Percentiles rank a stretch among this genome's conserved stretches.
Conservation (phyloP, 345 rosid genomes). For the Boechera retrofracta region DNA sequence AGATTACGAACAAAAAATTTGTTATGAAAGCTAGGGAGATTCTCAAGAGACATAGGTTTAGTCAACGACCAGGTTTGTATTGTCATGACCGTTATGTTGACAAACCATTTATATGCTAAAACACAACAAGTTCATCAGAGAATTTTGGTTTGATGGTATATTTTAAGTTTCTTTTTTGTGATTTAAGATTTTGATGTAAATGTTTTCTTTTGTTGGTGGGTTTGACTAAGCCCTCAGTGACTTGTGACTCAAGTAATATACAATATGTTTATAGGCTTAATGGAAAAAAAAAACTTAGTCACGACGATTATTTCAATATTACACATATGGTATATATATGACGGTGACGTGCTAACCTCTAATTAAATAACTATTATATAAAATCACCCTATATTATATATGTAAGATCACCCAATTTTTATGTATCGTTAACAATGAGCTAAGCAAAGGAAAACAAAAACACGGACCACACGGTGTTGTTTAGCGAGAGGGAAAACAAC, state of each 20-base stretch:
- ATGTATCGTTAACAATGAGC: not conserved
- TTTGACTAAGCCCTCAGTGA: not conserved
- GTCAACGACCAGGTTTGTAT: slow-evolving; percentile 63
- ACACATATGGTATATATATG: not conserved
- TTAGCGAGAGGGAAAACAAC: not conserved
- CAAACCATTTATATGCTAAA: slow-evolving; percentile 51
- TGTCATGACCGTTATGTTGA: slow-evolving; percentile 51
- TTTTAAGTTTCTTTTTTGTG: not conserved
- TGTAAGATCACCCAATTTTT: not conserved
- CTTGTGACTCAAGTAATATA: slow-evolving; percentile 29
- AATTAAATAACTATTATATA: not conserved
- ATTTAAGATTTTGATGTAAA: not conserved
- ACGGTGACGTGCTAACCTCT: slow-evolving; percentile 10
- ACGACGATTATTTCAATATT: not conserved
- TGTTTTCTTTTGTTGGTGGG: not conserved
- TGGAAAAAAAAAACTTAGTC: not conserved
- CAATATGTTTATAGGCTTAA: too few relatives aligned
- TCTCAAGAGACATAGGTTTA: slow-evolving; percentile 53
- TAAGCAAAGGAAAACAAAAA: not conserved
- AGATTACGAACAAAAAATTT: slow-evolving; percentile 30
- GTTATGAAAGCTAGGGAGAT: slow-evolving; percentile 52
- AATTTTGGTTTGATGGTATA: not conserved
- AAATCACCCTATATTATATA: not conserved
- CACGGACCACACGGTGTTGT: not conserved
- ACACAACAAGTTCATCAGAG: not conserved